Evolutionary conservation across 2,329 filamentous ascomycete species (phyloP), one percentile per base, ranked within the genome.

Genomic region (Fusarium buxicola): DNA sequence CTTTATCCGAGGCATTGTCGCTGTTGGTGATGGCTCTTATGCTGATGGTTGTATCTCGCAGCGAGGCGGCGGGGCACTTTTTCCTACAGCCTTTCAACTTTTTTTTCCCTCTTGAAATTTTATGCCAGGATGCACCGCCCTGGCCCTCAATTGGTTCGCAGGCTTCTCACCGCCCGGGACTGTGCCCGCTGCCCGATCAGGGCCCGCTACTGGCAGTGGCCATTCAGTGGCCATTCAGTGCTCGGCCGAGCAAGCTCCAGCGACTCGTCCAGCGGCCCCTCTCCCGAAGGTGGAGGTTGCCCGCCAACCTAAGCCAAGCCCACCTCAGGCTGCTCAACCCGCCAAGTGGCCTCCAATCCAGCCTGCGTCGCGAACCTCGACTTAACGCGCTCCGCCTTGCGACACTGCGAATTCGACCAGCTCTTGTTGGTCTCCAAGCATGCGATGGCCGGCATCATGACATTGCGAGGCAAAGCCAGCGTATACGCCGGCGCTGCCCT

Each of bases 401-500:
- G 48, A 69, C 43, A 31, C 48, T 60, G 52, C 48, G 44, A 52
- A 57, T 58, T 59, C 60, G 35, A 64, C 48, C 28, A 52, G 51
- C 48, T 47, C 46, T 57, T 52, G 46, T 44, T 61, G 61, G 65
- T 55, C 65, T 61, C 62, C 58, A 60, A 70, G 66, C 60, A 74
- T 75, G 73, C 68, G 69, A 77, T 77, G 76, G 65, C 74, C 55
- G 66, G 60, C 65, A 76, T 61, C 66, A 79, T 78, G 76, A 75
- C 76, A 65, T 69, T 76, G 67, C 76, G 73, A 75, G 75, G 75
- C 71, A 79, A 78, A 69, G 75, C 75, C 60, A 76, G 78, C 72
- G 84, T 97, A 56, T 96, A 93, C 74, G 83, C 84, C 58, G 87
- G 87, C 48, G 94, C 94, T 56, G 89, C 91, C 53, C 84, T 89